Percentiles rank a stretch among this genome's conserved stretches.
Evolutionary conservation across 495 filamentous ascomycete genomes (phyloP).

Genomic region (Rostrohypoxylon terebratum): DNA sequence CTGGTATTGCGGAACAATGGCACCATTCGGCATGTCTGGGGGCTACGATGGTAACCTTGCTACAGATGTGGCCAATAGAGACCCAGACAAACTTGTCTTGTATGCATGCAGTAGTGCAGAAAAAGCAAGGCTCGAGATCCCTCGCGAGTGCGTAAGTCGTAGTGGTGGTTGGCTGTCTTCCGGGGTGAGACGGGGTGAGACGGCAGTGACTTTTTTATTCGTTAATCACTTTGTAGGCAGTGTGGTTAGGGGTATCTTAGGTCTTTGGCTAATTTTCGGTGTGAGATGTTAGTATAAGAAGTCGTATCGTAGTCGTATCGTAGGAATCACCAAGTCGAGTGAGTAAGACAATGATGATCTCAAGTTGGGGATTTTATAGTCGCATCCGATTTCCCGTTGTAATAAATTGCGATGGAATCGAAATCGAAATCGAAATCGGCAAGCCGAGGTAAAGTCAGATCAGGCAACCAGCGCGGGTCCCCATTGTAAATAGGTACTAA

Average conservation of each 20-base stretch:
- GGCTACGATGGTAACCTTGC: constrained; percentile 31
- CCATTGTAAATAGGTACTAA: no score
- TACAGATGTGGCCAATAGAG: constrained; percentile 29
- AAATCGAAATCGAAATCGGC: no score
- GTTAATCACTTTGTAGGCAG: constrained; percentile 6
- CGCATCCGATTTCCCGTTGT: neutral
- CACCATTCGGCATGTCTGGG: constrained; percentile 38
- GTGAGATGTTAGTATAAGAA: constrained; percentile 21
- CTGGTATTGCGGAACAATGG: constrained; percentile 37
- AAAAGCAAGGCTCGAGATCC: constrained; percentile 38
- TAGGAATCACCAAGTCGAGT: constrained; percentile 12
- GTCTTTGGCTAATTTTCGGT: constrained; percentile 17
- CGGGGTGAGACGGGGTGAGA: constrained; percentile 32
- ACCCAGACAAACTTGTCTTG: constrained; percentile 1
- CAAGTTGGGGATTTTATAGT: neutral
- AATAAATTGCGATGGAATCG: no score
- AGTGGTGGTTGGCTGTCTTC: constrained; percentile 33
- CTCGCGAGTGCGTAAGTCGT: constrained; percentile 29
- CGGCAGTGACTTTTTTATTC: constrained; percentile 25
- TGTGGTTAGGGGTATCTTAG: constrained; percentile 38
- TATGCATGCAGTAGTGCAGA: constrained; percentile 30
- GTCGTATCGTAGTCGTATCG: neutral
- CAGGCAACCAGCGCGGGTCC: constrained; percentile 1
- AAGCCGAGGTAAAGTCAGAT: neutral
- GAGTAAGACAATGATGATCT: constrained; percentile 27